Evolutionary conservation across 2,329 filamentous ascomycete genomes (phyloP).

Genomic region (Cladosporium sp.): DNA sequence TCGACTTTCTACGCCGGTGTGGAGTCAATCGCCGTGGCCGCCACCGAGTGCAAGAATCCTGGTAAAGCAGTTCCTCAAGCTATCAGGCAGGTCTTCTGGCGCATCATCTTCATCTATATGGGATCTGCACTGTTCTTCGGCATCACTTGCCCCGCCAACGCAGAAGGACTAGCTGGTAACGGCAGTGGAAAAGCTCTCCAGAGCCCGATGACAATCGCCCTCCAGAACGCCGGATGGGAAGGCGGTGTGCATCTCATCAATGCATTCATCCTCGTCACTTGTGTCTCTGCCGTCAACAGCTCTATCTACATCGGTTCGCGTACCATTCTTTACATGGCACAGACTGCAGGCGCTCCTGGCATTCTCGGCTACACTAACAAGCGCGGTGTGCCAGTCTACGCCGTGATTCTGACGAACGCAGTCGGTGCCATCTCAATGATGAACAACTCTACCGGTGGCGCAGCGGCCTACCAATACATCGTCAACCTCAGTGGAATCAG

Average conservation of each 20-base stretch:
- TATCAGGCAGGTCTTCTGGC: constrained; percentile 36
- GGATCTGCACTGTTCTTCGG: constrained; percentile 74
- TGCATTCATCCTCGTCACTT: constrained; percentile 21
- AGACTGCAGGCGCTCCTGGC: constrained; percentile 68
- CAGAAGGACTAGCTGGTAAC: constrained; percentile 59
- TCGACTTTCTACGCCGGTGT: constrained; percentile 53
- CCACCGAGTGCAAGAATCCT: constrained; percentile 54
- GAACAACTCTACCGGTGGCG: constrained; percentile 68
- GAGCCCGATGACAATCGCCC: constrained; percentile 72
- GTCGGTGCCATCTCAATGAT: constrained; percentile 74
- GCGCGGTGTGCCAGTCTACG: constrained; percentile 60
- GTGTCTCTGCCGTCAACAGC: constrained; percentile 67
- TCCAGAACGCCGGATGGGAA: constrained; percentile 72
- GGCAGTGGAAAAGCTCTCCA: constrained; percentile 64
- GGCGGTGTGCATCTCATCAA: constrained; percentile 66
- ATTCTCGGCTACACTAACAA: constrained; percentile 68
- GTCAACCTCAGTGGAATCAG: constrained; percentile 70
- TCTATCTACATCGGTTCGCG: constrained; percentile 77
- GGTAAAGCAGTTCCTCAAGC: constrained; percentile 42
- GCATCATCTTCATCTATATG: constrained; percentile 60
- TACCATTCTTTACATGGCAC: constrained; percentile 74
- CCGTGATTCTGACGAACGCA: constrained; percentile 68
- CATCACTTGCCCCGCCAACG: constrained; percentile 70
- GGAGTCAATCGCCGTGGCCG: constrained; percentile 54
- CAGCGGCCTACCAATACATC: constrained; percentile 67